Evolutionary conservation across 192 early-diverging fungal species (phyloP), one percentile per base, ranked within the genome.

Genomic region (Umbelopsis ramanniana): DNA sequence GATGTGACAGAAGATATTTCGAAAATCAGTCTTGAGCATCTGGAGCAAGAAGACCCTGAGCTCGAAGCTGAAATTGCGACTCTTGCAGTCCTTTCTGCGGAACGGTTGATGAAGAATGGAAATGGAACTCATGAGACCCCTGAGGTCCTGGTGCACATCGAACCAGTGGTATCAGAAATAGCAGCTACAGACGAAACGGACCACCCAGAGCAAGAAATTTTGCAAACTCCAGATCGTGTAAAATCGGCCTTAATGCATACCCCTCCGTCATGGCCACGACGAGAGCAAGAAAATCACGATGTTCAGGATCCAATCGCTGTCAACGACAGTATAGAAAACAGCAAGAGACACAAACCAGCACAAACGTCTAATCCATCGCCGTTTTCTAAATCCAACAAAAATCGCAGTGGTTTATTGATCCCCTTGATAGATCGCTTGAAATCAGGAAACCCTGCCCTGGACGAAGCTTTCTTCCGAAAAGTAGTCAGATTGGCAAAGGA

Each of bases 401-500:
- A 63, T 33, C 57, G 57, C 8, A 63, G 57, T 63, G 60, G 40
- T 6, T 38, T 35, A 19, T n/a, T 75, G 17, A 70, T 70, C 38
- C 45, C 68, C 14, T 50, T 75, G 8, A 63, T 75, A 22, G 69
- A 70, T 50, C 69, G 70, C 17, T 15, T 75, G 3, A 70, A 72
- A 3, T 21, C 66, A 19, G 23, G n/a, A 35, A 46, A 24, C 24
- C 10, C 22, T 1, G 45, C 29, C 2, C 43, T 33, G 1, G 68
- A 78, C 47, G 43, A 46, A 8, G 24, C 53, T 8, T 52, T 63
- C 2, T 74, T 76, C 43, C 71, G 72, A 21, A 76, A 76, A 68
- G 35, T 80, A 21, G 67, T 76, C 17, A 46, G 79, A 0, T 21
- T 80, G 33, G 69, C 72, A 4, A 76, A 74, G 46, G 75, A 80